phyloP scores from a whole-genome alignment of 192 early-diverging fungal genomes.

The Globomyces pollinis-pini region DNA sequence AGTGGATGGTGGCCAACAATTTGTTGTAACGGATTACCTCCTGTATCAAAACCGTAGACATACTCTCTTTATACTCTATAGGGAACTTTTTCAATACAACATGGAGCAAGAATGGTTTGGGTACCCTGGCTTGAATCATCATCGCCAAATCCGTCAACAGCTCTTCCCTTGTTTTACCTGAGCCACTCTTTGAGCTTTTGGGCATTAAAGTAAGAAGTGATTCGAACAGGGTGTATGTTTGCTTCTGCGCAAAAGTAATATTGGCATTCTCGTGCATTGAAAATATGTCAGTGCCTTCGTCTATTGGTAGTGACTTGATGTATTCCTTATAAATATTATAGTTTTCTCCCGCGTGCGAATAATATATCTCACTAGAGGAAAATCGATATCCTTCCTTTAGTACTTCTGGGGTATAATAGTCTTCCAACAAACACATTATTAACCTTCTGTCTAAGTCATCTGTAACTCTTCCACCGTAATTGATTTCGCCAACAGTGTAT shows the following conservation, averaged over 20 bases:
- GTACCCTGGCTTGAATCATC: conserved; percentile 37
- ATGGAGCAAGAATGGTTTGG: conserved; percentile 45
- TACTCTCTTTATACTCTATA: conserved; percentile 51
- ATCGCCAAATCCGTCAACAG: conserved; percentile 35
- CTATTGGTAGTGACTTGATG: conserved; percentile 45
- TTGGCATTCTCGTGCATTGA: conserved; percentile 57
- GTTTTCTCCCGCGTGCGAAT: conserved; percentile 36
- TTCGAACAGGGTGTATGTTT: conserved; percentile 49
- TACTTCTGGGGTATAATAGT: conserved; percentile 44
- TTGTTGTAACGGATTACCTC: conserved; percentile 56
- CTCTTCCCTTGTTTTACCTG: conserved; percentile 46
- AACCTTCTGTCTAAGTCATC: conserved; percentile 53
- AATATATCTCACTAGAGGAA: conserved; percentile 33
- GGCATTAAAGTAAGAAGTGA: conserved; percentile 48
- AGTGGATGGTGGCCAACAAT: conserved; percentile 40
- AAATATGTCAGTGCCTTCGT: conserved; percentile 53
- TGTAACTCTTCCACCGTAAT: conserved; percentile 54
- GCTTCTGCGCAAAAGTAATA: conserved; percentile 56
- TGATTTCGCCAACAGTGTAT: conserved; percentile 54
- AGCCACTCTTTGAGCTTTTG: conserved; percentile 25
- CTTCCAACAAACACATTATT: conserved; percentile 50
- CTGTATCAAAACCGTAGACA: conserved; percentile 50
- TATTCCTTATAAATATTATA: conserved; percentile 40
- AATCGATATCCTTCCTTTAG: conserved; percentile 47
- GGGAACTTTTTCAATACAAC: conserved; percentile 40